Evolutionary conservation across 352 stramenopile species (phyloP), one percentile per base, ranked within the genome.

Genomic region (Thraustochytrium sp.): DNA sequence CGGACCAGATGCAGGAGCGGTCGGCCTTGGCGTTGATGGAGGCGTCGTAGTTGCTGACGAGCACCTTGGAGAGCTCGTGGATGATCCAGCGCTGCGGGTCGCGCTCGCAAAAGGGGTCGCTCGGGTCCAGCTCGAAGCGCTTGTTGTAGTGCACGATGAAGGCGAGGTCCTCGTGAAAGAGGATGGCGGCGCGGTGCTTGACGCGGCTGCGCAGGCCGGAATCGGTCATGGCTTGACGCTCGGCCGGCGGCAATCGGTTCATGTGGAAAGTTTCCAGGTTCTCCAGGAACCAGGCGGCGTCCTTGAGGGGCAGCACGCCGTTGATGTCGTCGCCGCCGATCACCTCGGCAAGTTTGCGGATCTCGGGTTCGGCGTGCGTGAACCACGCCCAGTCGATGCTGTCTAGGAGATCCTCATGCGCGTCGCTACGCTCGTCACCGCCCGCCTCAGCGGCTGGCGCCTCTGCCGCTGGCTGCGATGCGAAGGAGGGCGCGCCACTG

Each of bases 21-120:
- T 80, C 37, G 9, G 68, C 68, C 53, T 80, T 80, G n/a, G 31
- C 40, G 31, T 16, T 9, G 26, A 80, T 80, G 42, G 31, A 55
- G 26, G 18, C 31, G 9, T 72, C n/a, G 37, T 80, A 80, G 37
- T 80, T 80, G 13, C 26, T 26, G 21, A 80, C 68, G 11, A 80
- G 31, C 9, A 80, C 53, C 53, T 80, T 64, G 68, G 31, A 80
- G 5, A 80, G 51, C 38, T 80, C 36, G 68, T 80, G 68, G 53
- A 80, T 80, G 46, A 80, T 80, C 68, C 68, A 80, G 31, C 53
- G 31, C 68, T 80, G 31, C 53, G 68, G 68, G 53, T 80, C 68
- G 34, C 68, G 34, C 37, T 80, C 36, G 68, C 68, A 80, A 31
- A 65, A 55, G 26, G 68, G 44, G 68, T 80, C 53, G n/a, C 26